Evolutionary conservation across 306 rosid species (phyloP).

Genomic region (Parietaria judaica): DNA sequence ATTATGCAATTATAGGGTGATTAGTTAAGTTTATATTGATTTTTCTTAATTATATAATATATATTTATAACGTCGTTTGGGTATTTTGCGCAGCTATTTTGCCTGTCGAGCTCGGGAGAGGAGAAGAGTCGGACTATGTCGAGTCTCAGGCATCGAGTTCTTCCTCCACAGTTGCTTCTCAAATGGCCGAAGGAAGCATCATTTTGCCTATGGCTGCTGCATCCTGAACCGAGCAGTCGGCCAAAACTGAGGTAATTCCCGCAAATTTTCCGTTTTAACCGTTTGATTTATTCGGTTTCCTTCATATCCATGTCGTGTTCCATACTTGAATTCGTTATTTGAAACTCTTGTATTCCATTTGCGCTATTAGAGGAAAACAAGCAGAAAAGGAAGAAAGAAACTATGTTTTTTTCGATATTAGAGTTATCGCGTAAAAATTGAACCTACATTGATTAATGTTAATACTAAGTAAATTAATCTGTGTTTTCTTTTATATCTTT

Average conservation of each 20-base stretch:
- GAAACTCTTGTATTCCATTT: too few relatives aligned
- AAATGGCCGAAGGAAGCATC: constrained; percentile 99
- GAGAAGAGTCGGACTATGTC: constrained; percentile 86
- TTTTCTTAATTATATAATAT: constrained; percentile 13
- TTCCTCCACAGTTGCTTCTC: constrained; percentile 92
- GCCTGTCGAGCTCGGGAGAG: constrained; percentile 78
- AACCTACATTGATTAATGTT: too few relatives aligned
- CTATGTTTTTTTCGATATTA: too few relatives aligned
- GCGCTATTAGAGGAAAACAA: too few relatives aligned
- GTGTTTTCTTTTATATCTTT: too few relatives aligned
- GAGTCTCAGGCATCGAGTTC: constrained; percentile 89
- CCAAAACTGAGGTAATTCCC: constrained; percentile 65
- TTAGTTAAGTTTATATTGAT: too few relatives aligned
- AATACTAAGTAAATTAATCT: too few relatives aligned
- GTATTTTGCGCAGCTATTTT: constrained; percentile 67
- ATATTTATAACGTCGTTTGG: constrained; percentile 20
- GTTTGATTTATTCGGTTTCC: background rate
- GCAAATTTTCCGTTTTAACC: background rate
- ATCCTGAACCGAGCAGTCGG: constrained; percentile 82
- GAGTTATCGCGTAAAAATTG: too few relatives aligned
- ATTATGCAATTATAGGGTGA: too few relatives aligned
- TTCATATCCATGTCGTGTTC: background rate
- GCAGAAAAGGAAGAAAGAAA: too few relatives aligned
- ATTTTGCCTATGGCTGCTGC: constrained; percentile 89
- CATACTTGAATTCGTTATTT: too few relatives aligned